Base-by-base conservation (phyloP, 2,329 filamentous ascomycete genomes). In the Penicillium sp. region DNA sequence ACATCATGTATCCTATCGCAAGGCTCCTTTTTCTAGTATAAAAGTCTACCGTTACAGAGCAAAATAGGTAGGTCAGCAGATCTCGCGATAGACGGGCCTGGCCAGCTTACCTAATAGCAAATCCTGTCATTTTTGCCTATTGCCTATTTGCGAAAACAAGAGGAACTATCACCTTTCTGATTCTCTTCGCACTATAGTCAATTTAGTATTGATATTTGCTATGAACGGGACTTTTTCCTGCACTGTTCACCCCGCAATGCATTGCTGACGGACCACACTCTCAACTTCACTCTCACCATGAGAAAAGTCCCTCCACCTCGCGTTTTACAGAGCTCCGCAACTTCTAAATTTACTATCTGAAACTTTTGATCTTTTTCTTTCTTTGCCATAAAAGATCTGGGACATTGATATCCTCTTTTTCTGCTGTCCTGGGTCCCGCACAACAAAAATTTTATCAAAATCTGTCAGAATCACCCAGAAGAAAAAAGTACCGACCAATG, bases 151-250 rank as follows among this genome's bases (percentile, higher is more conserved):
- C 49, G 22, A 28, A 14, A 22, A 25, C 28, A 12, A 45, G 16
- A 45, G 22, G 37, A 42, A 42, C 37, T 42, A 53, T 49, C 30
- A 43, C 37, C 28, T 43, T 43, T 36, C 40, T 16, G 40, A 28
- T 17, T 36, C 31, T 33, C 17, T 35, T 51, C 49, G 49, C 40
- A 28, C 19, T 28, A 43, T 33, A 33, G 12, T 43, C 28, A 42
- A 30, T 49, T 25, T 7, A 7, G 28, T 30, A 45, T 36, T 28
- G 10, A 28, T 28, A 25, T 51, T 31, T 36, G 30, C 14, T 6
- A 51, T 51, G 49, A 50, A 33, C 28, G 50, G 51, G 30, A 53
- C 51, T 53, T 53, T 53, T 36, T 42, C n/a, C 30, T 31, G 14
- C 37, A n/a, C n/a, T n/a, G n/a, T 37, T 36, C 40, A 45, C 40